These are phyloP conservation scores for Vitis vinifera DNA, from an alignment of 164 flowering plant species.

Conservation along the genomic window ASM3070453v1 NC_081815.1:1961501-1962000, in stretches of 20 bases:
- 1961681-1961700: background rate
- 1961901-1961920: constrained; percentile 87
- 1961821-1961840: constrained; percentile 77
- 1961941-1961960: constrained; percentile 93
- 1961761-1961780: constrained; percentile 81
- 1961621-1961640: background rate
- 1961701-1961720: background rate
- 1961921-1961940: constrained; percentile 88
- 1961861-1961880: constrained; percentile 98
- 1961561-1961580: background rate
- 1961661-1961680: background rate
- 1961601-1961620: background rate
- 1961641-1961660: background rate
- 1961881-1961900: constrained; percentile 96
- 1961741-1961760: background rate
- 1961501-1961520: background rate
- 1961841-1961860: constrained; percentile 88
- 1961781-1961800: constrained; percentile 90
- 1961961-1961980: constrained; percentile 75
- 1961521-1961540: background rate
- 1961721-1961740: background rate
- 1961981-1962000: constrained; percentile 90
- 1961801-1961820: constrained; percentile 90
- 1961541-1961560: background rate
- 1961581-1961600: background rate